Percentiles rank a stretch among this genome's conserved stretches.
These are phyloP conservation scores for Eucalyptus victrix DNA, from an alignment of 345 rosid genomes.

Conservation along the genomic window DNA sequence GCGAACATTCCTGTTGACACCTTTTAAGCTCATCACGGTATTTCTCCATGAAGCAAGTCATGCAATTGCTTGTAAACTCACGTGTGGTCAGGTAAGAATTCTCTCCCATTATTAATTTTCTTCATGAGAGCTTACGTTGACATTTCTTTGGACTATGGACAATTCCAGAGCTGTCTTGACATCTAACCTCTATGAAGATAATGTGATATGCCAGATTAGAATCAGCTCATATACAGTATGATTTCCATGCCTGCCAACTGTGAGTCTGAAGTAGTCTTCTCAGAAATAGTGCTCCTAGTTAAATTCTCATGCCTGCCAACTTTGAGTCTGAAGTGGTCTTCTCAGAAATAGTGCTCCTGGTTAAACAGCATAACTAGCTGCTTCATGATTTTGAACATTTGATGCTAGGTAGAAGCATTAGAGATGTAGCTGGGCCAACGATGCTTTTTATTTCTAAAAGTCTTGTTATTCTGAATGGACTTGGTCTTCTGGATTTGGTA, in stretches of 20 bases:
- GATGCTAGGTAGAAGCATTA: not conserved
- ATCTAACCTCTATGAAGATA: not conserved
- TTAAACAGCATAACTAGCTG: not conserved
- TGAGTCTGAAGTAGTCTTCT: not conserved
- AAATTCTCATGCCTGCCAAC: not conserved
- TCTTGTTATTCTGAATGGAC: not conserved
- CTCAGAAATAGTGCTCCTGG: not conserved
- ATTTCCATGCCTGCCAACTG: not conserved
- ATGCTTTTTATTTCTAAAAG: not conserved
- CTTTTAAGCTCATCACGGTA: slow-evolving; percentile 94
- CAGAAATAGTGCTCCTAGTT: not conserved
- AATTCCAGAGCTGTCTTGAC: not conserved
- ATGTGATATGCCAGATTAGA: not conserved
- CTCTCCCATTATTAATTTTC: not conserved
- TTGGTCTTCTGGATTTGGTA: not conserved
- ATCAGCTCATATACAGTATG: not conserved
- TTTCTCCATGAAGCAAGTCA: slow-evolving; percentile 97
- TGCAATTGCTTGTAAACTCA: slow-evolving; percentile 94
- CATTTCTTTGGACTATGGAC: not conserved
- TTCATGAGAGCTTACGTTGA: not conserved
- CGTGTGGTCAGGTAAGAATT: slow-evolving; percentile 85
- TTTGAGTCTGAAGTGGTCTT: not conserved
- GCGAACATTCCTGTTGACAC: slow-evolving; percentile 83
- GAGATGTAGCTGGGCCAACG: not conserved
- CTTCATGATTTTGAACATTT: not conserved